These are phyloP conservation scores for Kwoniella dejecticola DNA, from an alignment of 768 basidiomycete genomes.

Conservation along the genomic window DNA sequence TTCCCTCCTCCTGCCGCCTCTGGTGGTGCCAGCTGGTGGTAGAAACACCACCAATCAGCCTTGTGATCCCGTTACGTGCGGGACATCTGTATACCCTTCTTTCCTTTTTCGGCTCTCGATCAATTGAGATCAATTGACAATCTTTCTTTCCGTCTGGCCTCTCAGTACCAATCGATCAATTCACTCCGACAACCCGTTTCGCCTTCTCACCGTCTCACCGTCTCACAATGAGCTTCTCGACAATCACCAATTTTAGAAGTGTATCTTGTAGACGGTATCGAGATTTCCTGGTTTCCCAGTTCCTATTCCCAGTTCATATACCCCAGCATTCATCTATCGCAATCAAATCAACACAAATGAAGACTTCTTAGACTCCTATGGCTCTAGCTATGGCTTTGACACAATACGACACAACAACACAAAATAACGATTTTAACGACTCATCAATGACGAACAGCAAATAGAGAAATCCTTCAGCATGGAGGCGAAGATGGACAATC, in stretches of 20 bases:
- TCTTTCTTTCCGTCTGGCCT: too few species aligned
- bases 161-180: background rate
- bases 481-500: background rate
- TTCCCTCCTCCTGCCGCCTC: conserved; percentile 43
- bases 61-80: too few species aligned
- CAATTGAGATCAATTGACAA: too few species aligned
- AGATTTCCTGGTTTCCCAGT: background rate
- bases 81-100: conserved; percentile 17
- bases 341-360: too few species aligned
- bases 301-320: background rate
- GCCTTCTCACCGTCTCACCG: conserved; percentile 2
- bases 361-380: too few species aligned
- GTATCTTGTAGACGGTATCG: conserved; percentile 20
- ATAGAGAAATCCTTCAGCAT: background rate
- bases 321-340: conserved; percentile 14
- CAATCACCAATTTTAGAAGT: background rate
- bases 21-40: conserved; percentile 50
- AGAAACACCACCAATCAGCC: too few species aligned
- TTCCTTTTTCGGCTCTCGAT: background rate
- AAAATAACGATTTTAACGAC: conserved; percentile 15
- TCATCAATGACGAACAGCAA: background rate
- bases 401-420: too few species aligned
- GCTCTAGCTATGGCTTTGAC: too few species aligned
- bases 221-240: background rate
- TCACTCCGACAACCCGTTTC: background rate